Base-by-base conservation (phyloP, 179 eudicot species). In the Spinacia oleracea region DNA sequence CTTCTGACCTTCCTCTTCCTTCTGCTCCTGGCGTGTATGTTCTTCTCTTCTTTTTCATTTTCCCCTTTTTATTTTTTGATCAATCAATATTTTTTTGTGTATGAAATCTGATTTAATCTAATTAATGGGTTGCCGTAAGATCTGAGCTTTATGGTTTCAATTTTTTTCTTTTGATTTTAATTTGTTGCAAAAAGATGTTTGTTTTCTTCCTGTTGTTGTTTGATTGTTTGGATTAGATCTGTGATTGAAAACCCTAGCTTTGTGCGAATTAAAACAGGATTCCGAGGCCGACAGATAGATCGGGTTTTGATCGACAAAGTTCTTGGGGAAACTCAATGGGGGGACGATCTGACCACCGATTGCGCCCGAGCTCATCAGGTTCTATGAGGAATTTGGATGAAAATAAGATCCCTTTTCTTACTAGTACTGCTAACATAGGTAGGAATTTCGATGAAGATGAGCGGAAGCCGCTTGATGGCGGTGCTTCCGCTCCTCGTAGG, bases 11-110 rank as follows among this genome's bases (percentile, higher is more conserved):
- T 64, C 91, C 93, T 66, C 96, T 96, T 48, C 99, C 99, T 75
- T 93, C 99, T 62, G 99, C 98, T 60, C 99, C 99, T 32, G 99
- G 99, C 87, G 86, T 89, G 99, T 96, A 85, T 62, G 91, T 85
- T 73, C 31, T 63, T 72, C 64, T 38, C 5, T 18, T 50, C 45
- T n/a, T 29, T 60, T 2, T 12, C 20, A 8, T 29, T 60, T 2
- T 12, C 16, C 7, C 32, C 34, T 27, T 18, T 31, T 48, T 4
- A 21, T 3, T 64, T 75, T 5, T n/a, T n/a, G n/a, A 31, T 15
- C 63, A 59, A 48, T 16, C 42, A 25, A 34, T n/a, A n/a, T 75
- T 40, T 34, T 12, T 34, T 70, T 65, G 9, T 53, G 11, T n/a
- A n/a, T n/a, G 23, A 51, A 58, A 21, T 6, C 32, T 25, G 12